Base-by-base conservation (phyloP, 106 monocot genomes). In the Allium fistulosum region DNA sequence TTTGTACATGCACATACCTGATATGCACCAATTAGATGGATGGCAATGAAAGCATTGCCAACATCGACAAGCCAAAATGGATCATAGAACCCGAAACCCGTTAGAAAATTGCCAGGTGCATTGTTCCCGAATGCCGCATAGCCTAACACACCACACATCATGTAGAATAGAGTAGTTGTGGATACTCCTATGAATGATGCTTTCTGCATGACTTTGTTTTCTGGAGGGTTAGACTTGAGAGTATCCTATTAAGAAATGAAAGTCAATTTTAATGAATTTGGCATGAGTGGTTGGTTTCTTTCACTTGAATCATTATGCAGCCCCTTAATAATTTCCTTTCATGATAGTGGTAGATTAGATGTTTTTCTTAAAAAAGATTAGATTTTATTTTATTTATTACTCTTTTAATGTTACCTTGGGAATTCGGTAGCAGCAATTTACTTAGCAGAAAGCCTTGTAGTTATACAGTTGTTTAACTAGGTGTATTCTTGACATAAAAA, bases 1-100 rank as follows among this genome's bases (percentile, higher is more conserved):
- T 61, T 28, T 0, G 3, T 4, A 18, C 46, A 17, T 62, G 11
- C 14, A 3, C 10, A 11, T 46, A 93, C 93, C 62, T 88, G 92
- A 71, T 90, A 94, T 65, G 90, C 90, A n/a, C 90, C 90, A 60
- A 94, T 76, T 50, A 90, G 87, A 69, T 94, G 94, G 74, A 94
- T 15, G 46, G 80, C 90, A 45, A 94, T 82, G 61, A 80, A 79
- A 48, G 66, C 70, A 62, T 87, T 94, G 61, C 73, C 86, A 53
- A 82, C 74, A 64, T 82, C 79, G 46, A 87, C 70, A 8, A 82
- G 76, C 86, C 90, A 94, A 78, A 68, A 90, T 6, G 86, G 89
- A 71, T 94, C 79, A 76, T 94, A 90, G 82, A 94, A 90, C 46
- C 94, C 90, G 46, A 94, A 94, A 6, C 90, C 90, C 7, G 90